Evolutionary conservation across 2,329 filamentous ascomycete genomes (phyloP).

Genomic region (Fusarium ambrosium): DNA sequence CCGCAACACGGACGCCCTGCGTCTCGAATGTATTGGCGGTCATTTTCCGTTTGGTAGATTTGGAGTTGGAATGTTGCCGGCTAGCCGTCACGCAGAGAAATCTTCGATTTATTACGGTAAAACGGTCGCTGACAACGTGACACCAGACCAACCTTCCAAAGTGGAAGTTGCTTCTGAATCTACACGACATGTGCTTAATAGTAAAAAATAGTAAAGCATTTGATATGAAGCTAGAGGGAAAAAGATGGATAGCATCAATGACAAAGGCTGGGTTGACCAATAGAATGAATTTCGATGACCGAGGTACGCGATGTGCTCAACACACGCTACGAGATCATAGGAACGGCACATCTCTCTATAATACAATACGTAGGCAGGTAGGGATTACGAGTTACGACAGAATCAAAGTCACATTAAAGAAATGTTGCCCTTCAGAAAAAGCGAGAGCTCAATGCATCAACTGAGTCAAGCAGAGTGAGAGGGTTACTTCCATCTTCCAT

Average conservation of each 20-base stretch:
- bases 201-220: not conserved
- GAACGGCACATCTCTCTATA: not conserved
- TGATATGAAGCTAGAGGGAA: not conserved
- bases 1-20: constrained; percentile 77
- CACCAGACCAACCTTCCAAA: constrained; percentile 1
- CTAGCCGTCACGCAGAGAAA: constrained; percentile 31
- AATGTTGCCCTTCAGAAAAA: constrained; percentile 64
- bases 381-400: not conserved
- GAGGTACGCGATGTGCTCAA: not conserved
- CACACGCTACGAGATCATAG: not conserved
- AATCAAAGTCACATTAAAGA: not conserved
- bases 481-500: constrained; percentile 66
- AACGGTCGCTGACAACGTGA: constrained; percentile 6
- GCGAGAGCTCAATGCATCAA: constrained; percentile 60
- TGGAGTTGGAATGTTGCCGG: constrained; percentile 34
- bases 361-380: not conserved
- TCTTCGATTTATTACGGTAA: constrained; percentile 20
- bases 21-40: constrained; percentile 50
- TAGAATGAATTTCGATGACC: not conserved
- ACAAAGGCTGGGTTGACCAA: not conserved
- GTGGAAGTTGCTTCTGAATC: not conserved
- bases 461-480: constrained; percentile 65
- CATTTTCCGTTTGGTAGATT: constrained; percentile 44
- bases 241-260: not conserved
- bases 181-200: not conserved